Evolutionary conservation across 257 asterid genomes (phyloP).

Genomic region (Cynanchum wilfordii): DNA sequence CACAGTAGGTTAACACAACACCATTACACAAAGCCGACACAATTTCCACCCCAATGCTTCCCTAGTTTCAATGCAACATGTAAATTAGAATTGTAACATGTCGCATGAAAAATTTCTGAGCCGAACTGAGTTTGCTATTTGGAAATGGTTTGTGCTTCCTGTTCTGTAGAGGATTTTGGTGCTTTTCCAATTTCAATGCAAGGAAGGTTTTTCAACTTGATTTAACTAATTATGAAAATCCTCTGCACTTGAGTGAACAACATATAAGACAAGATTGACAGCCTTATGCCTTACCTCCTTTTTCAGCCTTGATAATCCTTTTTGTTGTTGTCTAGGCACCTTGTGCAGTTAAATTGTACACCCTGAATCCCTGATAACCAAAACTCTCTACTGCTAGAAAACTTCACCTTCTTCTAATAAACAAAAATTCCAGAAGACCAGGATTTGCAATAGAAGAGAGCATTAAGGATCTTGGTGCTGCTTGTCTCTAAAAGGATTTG

Average conservation of each 20-base stretch:
- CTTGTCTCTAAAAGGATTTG: constrained; percentile 15
- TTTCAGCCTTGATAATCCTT: neutral
- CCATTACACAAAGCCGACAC: too few species aligned
- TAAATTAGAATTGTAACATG: too few species aligned
- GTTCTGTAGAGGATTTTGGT: neutral
- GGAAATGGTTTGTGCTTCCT: neutral
- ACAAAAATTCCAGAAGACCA: constrained; percentile 9
- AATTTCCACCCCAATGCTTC: too few species aligned
- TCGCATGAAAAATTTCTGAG: too few species aligned
- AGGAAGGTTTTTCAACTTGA: neutral
- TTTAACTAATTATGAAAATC: neutral
- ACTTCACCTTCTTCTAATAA: constrained; percentile 1
- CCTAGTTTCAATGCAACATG: too few species aligned
- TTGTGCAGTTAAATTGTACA: neutral
- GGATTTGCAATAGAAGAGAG: constrained; percentile 16
- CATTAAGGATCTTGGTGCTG: constrained; percentile 22
- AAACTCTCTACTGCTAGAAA: neutral
- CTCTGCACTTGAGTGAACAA: neutral
- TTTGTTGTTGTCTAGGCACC: neutral
- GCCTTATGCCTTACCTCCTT: neutral
- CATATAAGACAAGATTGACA: neutral
- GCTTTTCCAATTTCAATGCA: neutral
- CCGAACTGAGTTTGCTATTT: too few species aligned
- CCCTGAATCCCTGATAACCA: neutral
- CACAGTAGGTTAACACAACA: too few species aligned